phyloP scores from a whole-genome alignment of 805 yeast genomes.

The Hanseniaspora singularis region DNA sequence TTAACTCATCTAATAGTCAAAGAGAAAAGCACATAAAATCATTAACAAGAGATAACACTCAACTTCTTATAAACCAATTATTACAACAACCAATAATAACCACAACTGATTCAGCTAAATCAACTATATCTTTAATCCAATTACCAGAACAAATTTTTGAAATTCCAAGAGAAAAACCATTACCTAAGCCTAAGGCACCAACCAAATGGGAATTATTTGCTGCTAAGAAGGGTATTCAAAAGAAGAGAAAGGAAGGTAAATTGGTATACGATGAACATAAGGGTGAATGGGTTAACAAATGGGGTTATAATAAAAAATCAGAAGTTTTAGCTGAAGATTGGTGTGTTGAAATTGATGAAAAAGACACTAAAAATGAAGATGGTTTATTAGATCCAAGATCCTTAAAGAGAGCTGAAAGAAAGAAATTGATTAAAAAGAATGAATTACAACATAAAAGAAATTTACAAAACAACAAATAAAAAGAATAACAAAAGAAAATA shows the following conservation, averaged over 20 bases:
- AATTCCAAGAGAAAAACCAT: slow-evolving; percentile 88
- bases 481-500: too few relatives aligned
- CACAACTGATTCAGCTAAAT: slow-evolving; percentile 59
- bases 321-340: slow-evolving; percentile 63
- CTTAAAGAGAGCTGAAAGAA: slow-evolving; percentile 69
- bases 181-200: slow-evolving; percentile 83
- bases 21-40: slow-evolving; percentile 54
- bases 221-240: slow-evolving; percentile 81
- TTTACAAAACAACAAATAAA: slow-evolving; percentile 31
- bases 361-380: slow-evolving; percentile 43
- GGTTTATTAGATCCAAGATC: slow-evolving; percentile 82
- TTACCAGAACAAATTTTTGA: slow-evolving; percentile 73
- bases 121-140: slow-evolving; percentile 69
- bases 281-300: slow-evolving; percentile 94
- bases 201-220: slow-evolving; percentile 98
- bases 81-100: slow-evolving; percentile 79
- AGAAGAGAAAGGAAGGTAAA: slow-evolving; percentile 83
- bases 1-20: slow-evolving; percentile 40
- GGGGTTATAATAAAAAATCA: slow-evolving; percentile 93
- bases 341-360: slow-evolving; percentile 87
- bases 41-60: slow-evolving; percentile 82
- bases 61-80: slow-evolving; percentile 78
- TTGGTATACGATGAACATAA: slow-evolving; percentile 77
- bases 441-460: slow-evolving; percentile 76
- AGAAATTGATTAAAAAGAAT: slow-evolving; percentile 73